Conservation (phyloP, 2,329 filamentous ascomycete genomes). For the Penicillium sp. region DNA sequence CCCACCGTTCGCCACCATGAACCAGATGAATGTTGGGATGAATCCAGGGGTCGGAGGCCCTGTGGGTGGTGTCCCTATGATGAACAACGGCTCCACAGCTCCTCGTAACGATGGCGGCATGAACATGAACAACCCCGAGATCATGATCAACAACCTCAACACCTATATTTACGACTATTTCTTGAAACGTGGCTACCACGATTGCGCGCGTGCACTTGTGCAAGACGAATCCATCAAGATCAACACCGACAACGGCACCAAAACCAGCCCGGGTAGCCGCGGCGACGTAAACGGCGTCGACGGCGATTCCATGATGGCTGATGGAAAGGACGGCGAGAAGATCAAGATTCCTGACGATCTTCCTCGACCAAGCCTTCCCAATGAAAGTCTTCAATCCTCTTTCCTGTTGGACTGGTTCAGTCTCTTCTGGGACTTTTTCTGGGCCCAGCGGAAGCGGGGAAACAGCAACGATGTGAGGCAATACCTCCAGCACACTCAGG, state of each 20-base stretch:
- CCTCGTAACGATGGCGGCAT: conserved; percentile 47
- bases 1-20: conserved; percentile 49
- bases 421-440: conserved; percentile 95
- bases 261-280: conserved; percentile 69
- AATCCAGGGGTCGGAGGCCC: conserved; percentile 57
- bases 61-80: conserved; percentile 60
- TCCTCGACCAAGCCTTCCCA: conserved; percentile 63
- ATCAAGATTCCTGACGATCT: conserved; percentile 77
- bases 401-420: conserved; percentile 98
- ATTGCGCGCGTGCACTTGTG: conserved; percentile 76
- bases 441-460: conserved; percentile 73
- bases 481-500: conserved; percentile 83
- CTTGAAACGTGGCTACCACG: conserved; percentile 78
- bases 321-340: conserved; percentile 75
- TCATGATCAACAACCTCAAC: conserved; percentile 54
- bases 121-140: conserved; percentile 43
- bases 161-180: conserved; percentile 76
- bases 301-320: conserved; percentile 79
- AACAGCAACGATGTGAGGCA: conserved; percentile 66
- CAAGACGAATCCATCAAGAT: conserved; percentile 63
- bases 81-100: conserved; percentile 53
- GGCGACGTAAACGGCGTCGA: conserved; percentile 72
- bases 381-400: conserved; percentile 65
- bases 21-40: conserved; percentile 61
- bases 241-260: conserved; percentile 58